These are phyloP conservation scores for Dryadomyces quercivorus DNA, from an alignment of 2,329 filamentous ascomycete species.

Conservation along the genomic window DNA sequence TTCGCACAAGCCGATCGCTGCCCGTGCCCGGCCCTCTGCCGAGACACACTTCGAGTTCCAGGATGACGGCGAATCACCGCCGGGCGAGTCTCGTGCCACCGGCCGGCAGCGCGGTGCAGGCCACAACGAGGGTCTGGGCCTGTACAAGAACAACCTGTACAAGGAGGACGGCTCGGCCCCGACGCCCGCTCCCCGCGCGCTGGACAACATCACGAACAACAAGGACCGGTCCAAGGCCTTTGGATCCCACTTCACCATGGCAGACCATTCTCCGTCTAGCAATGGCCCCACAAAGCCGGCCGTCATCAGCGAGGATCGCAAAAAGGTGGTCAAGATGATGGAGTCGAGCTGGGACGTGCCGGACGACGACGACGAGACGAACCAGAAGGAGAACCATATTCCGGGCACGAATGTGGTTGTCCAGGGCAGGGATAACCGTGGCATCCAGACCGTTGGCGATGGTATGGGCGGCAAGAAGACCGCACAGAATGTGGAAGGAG, in stretches of 20 bases:
- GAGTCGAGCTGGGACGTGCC: constrained; percentile 46
- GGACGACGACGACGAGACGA: constrained; percentile 30
- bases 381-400: constrained; percentile 40
- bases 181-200: constrained; percentile 28
- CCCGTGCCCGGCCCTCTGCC: constrained; percentile 65
- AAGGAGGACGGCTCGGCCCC: constrained; percentile 37
- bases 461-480: constrained; percentile 53
- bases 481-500: background rate
- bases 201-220: constrained; percentile 60
- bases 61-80: constrained; percentile 54
- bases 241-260: constrained; percentile 63
- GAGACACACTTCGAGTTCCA: constrained; percentile 74
- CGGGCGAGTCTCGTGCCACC: constrained; percentile 30
- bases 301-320: constrained; percentile 43
- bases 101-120: constrained; percentile 39
- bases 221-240: constrained; percentile 67
- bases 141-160: constrained; percentile 71
- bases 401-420: constrained; percentile 7
- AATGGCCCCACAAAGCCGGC: constrained; percentile 17
- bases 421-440: constrained; percentile 16
- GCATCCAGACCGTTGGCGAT: constrained; percentile 42
- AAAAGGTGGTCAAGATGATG: constrained; percentile 64
- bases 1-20: constrained; percentile 38
- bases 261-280: constrained; percentile 44
- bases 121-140: constrained; percentile 54